These are phyloP conservation scores for Ceratocystis eucalypticola DNA, from an alignment of 2,329 filamentous ascomycete species.

Conservation along the genomic window DNA sequence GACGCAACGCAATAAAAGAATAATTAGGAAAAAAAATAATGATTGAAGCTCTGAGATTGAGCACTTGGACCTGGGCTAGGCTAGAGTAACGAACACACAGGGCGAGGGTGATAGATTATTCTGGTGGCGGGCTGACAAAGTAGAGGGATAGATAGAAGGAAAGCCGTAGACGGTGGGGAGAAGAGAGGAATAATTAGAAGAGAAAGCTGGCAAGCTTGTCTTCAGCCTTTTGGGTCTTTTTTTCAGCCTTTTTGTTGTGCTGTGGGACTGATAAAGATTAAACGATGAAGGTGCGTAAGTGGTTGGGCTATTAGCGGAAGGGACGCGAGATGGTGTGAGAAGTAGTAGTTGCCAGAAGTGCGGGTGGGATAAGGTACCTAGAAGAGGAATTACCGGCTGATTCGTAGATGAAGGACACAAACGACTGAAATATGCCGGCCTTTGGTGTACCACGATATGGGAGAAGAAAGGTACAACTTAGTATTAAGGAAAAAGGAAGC, in stretches of 20 bases:
- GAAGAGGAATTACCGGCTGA: background rate
- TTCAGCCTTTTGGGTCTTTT: background rate
- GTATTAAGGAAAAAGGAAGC: background rate
- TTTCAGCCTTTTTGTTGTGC: background rate
- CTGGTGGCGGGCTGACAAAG: background rate
- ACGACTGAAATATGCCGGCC: background rate
- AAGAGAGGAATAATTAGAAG: background rate
- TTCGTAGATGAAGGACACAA: background rate
- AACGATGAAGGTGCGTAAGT: background rate
- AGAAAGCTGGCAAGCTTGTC: background rate
- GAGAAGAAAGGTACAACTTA: background rate
- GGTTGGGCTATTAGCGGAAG: background rate
- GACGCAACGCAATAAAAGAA: background rate
- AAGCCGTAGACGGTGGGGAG: background rate
- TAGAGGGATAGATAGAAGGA: background rate
- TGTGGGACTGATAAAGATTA: background rate
- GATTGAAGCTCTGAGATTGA: background rate
- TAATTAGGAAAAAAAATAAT: constrained; percentile 2
- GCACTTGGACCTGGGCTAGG: background rate
- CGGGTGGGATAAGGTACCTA: background rate
- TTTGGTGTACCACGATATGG: background rate
- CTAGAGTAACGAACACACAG: background rate
- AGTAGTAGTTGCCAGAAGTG: background rate
- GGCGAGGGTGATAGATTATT: constrained; percentile 1
- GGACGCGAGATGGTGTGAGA: background rate